Conservation (phyloP, 2,329 filamentous ascomycete genomes). For the Pseudonectria foliicola region DNA sequence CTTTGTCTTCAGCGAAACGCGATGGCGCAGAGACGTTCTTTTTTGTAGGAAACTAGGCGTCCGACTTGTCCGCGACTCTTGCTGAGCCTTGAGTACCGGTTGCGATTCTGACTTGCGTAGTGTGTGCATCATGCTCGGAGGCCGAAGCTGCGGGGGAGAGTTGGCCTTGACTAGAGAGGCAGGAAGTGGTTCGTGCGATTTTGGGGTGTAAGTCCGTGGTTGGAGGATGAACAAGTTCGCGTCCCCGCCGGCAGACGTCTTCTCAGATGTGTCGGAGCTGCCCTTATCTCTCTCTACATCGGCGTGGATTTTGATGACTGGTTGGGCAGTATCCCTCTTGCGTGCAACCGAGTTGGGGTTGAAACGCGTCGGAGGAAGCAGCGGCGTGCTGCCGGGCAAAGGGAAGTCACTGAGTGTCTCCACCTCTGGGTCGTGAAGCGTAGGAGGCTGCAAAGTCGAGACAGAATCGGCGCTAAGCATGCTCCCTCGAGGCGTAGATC, state of each 20-base stretch:
- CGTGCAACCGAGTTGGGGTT: not conserved
- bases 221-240: conserved; percentile 43
- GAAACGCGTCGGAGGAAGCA: conserved; percentile 14
- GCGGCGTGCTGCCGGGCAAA: conserved; percentile 17
- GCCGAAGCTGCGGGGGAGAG: conserved; percentile 5
- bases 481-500: conserved; percentile 11
- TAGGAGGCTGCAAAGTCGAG: conserved; percentile 6
- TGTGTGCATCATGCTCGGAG: not conserved
- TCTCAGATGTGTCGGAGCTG: conserved; percentile 11
- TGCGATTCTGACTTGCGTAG: conserved; percentile 8
- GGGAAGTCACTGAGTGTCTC: conserved; percentile 21
- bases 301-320: no score
- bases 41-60: conserved; percentile 22
- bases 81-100: conserved; percentile 14
- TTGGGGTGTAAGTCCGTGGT: conserved; percentile 51
- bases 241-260: no score
- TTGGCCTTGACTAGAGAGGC: conserved; percentile 35
- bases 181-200: conserved; percentile 39
- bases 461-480: conserved; percentile 13
- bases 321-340: no score
- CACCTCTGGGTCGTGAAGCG: conserved; percentile 12
- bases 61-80: conserved; percentile 4
- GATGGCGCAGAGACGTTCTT: conserved; percentile 44
- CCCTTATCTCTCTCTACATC: conserved; percentile 5
- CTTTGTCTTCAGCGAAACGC: conserved; percentile 46